Evolutionary conservation across 2,329 filamentous ascomycete species (phyloP).

Genomic region (Dactylellina drechsleri): DNA sequence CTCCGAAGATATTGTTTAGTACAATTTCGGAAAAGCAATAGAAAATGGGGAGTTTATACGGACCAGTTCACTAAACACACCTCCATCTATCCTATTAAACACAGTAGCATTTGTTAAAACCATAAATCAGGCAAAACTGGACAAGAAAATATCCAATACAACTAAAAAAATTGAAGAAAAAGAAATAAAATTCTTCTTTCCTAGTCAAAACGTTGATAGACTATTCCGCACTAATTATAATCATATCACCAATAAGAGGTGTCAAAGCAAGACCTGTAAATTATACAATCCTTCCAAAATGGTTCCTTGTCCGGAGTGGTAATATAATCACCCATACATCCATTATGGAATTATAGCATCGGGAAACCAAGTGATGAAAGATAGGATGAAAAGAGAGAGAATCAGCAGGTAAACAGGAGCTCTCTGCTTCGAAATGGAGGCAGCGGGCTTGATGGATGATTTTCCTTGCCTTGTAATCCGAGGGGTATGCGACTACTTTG

Average conservation of each 20-base stretch:
- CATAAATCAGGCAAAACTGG: not conserved
- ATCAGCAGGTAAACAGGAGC: not conserved
- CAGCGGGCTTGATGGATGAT: too few relatives aligned
- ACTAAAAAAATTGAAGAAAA: not conserved
- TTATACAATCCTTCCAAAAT: not conserved
- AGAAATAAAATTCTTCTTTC: not conserved
- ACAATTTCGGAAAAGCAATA: not conserved
- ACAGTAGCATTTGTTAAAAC: not conserved
- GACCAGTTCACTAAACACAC: not conserved
- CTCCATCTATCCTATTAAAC: not conserved
- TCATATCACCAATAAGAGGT: too few relatives aligned
- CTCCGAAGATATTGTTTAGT: not conserved
- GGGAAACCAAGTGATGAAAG: not conserved
- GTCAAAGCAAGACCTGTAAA: not conserved
- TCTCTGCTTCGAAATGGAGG: constrained; percentile 16
- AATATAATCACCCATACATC: too few relatives aligned
- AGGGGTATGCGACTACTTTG: too few relatives aligned
- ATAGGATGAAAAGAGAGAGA: constrained; percentile 1
- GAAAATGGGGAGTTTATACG: not conserved
- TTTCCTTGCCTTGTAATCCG: too few relatives aligned
- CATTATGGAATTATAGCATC: constrained; percentile 16
- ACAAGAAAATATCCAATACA: not conserved
- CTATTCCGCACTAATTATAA: too few relatives aligned
- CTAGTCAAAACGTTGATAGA: too few relatives aligned
- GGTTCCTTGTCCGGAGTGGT: not conserved